A percentile compares a stretch with the other conserved stretches of the same genome.
Conservation (phyloP, 1,139 yeast genomes). For the Chernovozyma sophiae-reginae region DNA sequence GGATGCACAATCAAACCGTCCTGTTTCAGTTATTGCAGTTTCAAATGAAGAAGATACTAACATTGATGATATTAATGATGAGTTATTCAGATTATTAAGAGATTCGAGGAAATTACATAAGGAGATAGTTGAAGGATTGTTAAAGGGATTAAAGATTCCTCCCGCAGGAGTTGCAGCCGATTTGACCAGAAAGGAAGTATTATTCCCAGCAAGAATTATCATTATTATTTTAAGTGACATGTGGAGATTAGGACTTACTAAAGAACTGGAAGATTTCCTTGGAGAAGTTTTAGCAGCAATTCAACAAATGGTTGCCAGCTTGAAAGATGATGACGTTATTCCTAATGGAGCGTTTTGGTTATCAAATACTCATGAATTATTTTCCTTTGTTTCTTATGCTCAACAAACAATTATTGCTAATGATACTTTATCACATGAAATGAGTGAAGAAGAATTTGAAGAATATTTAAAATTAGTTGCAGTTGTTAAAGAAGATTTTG, state of each 20-base stretch:
- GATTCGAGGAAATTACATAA: constrained; percentile 76
- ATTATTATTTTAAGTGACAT: constrained; percentile 90
- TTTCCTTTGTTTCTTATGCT: constrained; percentile 92
- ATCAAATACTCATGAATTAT: constrained; percentile 92
- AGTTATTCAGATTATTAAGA: constrained; percentile 66
- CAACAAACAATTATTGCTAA: constrained; percentile 84
- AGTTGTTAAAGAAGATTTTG: constrained; percentile 91
- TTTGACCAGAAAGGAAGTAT: constrained; percentile 82
- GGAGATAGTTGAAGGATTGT: constrained; percentile 83
- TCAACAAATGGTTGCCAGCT: constrained; percentile 67
- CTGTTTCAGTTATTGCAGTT: constrained; percentile 59
- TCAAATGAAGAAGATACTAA: constrained; percentile 54
- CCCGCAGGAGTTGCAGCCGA: constrained; percentile 79
- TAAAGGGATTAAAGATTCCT: constrained; percentile 87
- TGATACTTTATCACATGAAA: constrained; percentile 72
- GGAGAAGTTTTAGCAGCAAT: constrained; percentile 88
- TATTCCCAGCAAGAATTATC: constrained; percentile 94
- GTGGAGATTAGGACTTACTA: constrained; percentile 97
- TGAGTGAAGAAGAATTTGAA: constrained; percentile 87
- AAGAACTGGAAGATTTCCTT: constrained; percentile 85
- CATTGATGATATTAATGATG: constrained; percentile 68
- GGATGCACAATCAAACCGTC: constrained; percentile 37
- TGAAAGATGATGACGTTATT: constrained; percentile 83
- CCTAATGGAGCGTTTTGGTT: constrained; percentile 98
- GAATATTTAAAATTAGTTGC: constrained; percentile 88